Evolutionary conservation across 192 early-diverging fungal species (phyloP).

Genomic region (Pecoramyces ruminantium): DNA sequence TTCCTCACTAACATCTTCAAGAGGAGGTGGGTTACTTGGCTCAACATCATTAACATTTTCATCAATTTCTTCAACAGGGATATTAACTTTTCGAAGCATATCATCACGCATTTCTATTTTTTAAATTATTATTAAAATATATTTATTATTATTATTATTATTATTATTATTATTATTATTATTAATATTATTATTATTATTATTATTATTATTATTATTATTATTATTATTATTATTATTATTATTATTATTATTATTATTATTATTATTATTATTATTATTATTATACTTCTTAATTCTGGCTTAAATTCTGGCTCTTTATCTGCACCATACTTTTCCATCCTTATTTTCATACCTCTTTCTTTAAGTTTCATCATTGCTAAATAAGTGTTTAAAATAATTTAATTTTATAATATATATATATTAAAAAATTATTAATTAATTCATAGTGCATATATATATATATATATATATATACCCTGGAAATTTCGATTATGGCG

Average conservation of each 20-base stretch:
- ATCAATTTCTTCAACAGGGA: neutral
- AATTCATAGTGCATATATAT: too few species aligned
- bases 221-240: too few species aligned
- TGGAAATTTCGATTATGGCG: constrained; percentile 29
- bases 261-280: too few species aligned
- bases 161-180: too few species aligned
- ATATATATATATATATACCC: neutral
- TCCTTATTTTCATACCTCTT: neutral
- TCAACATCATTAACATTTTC: neutral
- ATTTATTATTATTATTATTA: too few species aligned
- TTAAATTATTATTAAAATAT: too few species aligned
- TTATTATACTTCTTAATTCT: neutral
- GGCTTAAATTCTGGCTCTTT: neutral
- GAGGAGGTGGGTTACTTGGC: neutral
- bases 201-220: too few species aligned
- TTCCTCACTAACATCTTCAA: neutral
- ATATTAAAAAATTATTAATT: too few species aligned
- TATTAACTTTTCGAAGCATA: neutral
- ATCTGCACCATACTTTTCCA: neutral
- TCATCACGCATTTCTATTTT: neutral
- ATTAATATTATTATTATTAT: too few species aligned
- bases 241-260: too few species aligned
- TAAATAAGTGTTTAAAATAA: too few species aligned
- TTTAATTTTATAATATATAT: too few species aligned
- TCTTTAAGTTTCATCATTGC: neutral